Evolutionary conservation across 768 basidiomycete genomes (phyloP).

Genomic region (Phallus indusiatus): DNA sequence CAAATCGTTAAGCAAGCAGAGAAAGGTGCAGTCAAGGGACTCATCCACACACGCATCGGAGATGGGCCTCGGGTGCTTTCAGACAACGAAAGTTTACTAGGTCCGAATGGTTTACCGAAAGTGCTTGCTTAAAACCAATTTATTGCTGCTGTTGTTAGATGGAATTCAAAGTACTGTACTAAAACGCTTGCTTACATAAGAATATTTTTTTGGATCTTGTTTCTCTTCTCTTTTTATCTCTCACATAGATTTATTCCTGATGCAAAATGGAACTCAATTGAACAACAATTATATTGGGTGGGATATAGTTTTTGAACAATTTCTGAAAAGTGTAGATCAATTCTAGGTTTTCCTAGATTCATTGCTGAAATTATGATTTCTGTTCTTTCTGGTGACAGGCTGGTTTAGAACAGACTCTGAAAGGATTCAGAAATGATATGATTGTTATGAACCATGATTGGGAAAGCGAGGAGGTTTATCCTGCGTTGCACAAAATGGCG

Average conservation of each 20-base stretch:
- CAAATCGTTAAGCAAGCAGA: conserved; percentile 66
- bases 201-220: not conserved
- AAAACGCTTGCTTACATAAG: not conserved
- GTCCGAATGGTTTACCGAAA: conserved; percentile 54
- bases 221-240: not conserved
- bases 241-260: not conserved
- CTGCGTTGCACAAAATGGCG: conserved; percentile 43
- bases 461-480: conserved; percentile 49
- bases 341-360: not conserved
- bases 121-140: not conserved
- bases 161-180: too few species aligned
- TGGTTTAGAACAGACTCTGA: conserved; percentile 47
- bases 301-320: not conserved
- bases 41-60: conserved; percentile 90
- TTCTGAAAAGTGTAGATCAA: conserved; percentile 7
- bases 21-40: conserved; percentile 70
- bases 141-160: not conserved
- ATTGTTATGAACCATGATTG: conserved; percentile 58
- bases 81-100: conserved; percentile 56
- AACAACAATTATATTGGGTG: conserved; percentile 17
- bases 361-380: not conserved
- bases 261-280: not conserved
- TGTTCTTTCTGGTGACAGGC: conserved; percentile 20
- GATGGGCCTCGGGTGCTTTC: conserved; percentile 76
- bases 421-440: conserved; percentile 63